Conservation (phyloP, 2,329 filamentous ascomycete genomes). For the Amesomyces nigricolor region DNA sequence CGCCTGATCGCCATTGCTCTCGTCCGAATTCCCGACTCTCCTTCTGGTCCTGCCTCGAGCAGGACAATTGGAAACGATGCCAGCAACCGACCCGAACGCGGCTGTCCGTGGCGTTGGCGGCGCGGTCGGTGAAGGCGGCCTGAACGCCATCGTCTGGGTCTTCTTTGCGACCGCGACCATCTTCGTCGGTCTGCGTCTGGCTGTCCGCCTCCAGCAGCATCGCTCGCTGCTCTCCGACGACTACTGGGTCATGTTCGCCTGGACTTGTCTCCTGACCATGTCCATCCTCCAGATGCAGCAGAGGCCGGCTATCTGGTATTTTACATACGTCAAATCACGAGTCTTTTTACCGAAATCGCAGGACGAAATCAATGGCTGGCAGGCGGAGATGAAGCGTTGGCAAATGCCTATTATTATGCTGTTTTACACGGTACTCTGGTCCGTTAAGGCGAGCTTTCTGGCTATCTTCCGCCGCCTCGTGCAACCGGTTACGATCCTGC, state of each 20-base stretch:
- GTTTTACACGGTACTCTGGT: conserved; percentile 11
- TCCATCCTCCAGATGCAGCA: conserved; percentile 4
- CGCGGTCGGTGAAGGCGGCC: neutral
- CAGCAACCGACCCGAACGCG: neutral
- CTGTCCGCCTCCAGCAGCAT: conserved; percentile 5
- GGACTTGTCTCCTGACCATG: conserved; percentile 2
- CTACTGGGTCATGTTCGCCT: conserved; percentile 9
- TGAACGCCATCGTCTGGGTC: conserved; percentile 9
- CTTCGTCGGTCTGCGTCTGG: conserved; percentile 5
- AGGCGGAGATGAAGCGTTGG: conserved; percentile 5
- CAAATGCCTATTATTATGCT: conserved; percentile 14
- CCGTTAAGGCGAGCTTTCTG: conserved; percentile 12
- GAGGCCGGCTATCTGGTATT: conserved; percentile 3
- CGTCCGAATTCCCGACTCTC: too few relatives aligned
- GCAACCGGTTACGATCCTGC: conserved; percentile 8
- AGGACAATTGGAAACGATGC: too few relatives aligned
- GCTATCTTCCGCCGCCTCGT: conserved; percentile 12
- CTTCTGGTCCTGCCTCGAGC: too few relatives aligned
- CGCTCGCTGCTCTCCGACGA: conserved; percentile 4
- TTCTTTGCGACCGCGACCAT: conserved; percentile 3
- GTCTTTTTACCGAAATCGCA: neutral
- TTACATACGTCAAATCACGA: conserved; percentile 2
- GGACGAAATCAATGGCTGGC: neutral
- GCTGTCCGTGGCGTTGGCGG: neutral
- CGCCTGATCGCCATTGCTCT: too few relatives aligned